A percentile compares a stretch with the other conserved stretches of the same genome.
phyloP scores from a whole-genome alignment of 371 early-diverging fungal genomes.

The Mucor irregularis region DNA sequence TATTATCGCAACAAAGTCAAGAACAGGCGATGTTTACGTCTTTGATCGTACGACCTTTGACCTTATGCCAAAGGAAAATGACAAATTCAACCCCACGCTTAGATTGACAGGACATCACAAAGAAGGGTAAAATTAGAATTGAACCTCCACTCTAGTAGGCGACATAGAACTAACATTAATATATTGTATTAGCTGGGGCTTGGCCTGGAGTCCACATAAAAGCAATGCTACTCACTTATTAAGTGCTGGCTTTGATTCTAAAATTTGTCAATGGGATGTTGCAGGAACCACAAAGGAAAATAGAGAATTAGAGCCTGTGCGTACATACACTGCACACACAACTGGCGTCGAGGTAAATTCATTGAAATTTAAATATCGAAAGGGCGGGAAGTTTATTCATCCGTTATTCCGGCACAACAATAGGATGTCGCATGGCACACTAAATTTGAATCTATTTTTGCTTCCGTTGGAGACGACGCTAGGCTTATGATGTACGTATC shows the following conservation, averaged over 20 bases:
- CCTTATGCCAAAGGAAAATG: constrained; percentile 71
- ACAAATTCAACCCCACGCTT: constrained; percentile 85
- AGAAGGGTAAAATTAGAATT: constrained; percentile 95
- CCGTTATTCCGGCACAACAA: background rate
- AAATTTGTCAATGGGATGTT: constrained; percentile 79
- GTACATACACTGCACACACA: constrained; percentile 81
- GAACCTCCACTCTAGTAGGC: no score
- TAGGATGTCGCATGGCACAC: constrained; percentile 94
- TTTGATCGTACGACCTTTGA: constrained; percentile 98
- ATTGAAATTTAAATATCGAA: background rate
- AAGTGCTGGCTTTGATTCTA: constrained; percentile 87
- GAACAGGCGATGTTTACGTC: constrained; percentile 91
- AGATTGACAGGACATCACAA: constrained; percentile 88
- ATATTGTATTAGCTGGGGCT: constrained; percentile 78
- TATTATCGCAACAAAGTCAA: constrained; percentile 97
- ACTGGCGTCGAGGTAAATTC: constrained; percentile 83
- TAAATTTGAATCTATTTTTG: constrained; percentile 82
- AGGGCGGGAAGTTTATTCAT: background rate
- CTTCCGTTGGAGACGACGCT: constrained; percentile 95
- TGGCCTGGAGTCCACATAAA: constrained; percentile 75
- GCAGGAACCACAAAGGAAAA: constrained; percentile 62
- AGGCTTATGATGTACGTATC: constrained; percentile 79
- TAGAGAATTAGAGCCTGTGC: constrained; percentile 70
- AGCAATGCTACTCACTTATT: constrained; percentile 66
- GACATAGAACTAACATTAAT: no score